Conservation (phyloP, 1,139 yeast species). For the Hyphopichia wangnamkhiaoensis region DNA sequence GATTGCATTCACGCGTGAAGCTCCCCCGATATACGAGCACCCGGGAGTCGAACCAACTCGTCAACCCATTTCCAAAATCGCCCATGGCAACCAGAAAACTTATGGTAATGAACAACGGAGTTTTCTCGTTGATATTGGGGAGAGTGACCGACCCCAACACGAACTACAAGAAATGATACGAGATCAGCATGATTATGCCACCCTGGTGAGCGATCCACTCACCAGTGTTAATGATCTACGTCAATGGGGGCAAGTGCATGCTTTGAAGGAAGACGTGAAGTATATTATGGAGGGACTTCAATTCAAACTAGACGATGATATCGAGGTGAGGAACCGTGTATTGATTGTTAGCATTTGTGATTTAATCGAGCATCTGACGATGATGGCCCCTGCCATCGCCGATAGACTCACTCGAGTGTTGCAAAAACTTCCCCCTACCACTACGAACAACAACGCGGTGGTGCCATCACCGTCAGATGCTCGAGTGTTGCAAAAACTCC, state of each 20-base stretch:
- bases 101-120: slow-evolving; percentile 22
- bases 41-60: not conserved
- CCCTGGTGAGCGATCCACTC: slow-evolving; percentile 4
- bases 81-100: not conserved
- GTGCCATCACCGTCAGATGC: too few relatives aligned
- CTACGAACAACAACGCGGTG: too few relatives aligned
- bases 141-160: slow-evolving; percentile 5
- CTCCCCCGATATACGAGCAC: too few relatives aligned
- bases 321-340: slow-evolving; percentile 3
- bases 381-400: too few relatives aligned
- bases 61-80: not conserved
- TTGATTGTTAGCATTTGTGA: not conserved
- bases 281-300: slow-evolving; percentile 22
- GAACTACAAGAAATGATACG: slow-evolving; percentile 10
- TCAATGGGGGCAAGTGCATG: slow-evolving; percentile 11
- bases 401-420: too few relatives aligned
- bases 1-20: too few relatives aligned
- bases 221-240: slow-evolving; percentile 22
- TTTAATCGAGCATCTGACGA: too few relatives aligned
- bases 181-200: slow-evolving; percentile 11
- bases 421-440: too few relatives aligned
- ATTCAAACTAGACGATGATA: slow-evolving; percentile 5
- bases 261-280: slow-evolving; percentile 14
- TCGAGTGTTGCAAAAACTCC: too few relatives aligned
- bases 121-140: slow-evolving; percentile 16